These are phyloP conservation scores for Echria macrotheca DNA, from an alignment of 495 filamentous ascomycete species.

Conservation along the genomic window DNA sequence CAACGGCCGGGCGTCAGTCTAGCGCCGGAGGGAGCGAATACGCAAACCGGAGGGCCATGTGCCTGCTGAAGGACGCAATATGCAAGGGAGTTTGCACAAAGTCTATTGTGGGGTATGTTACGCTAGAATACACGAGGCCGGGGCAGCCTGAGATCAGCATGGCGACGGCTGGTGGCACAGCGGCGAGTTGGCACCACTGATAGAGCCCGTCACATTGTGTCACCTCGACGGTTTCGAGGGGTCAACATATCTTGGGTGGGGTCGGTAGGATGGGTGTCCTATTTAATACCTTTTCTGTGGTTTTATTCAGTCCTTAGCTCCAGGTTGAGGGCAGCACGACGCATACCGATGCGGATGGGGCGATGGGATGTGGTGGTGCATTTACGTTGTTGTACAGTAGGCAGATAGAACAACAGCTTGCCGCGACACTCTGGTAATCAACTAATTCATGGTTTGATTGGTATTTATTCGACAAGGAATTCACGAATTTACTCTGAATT, in stretches of 20 bases:
- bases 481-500: too few species aligned
- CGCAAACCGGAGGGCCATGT: slow-evolving; percentile 67
- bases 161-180: too few species aligned
- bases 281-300: slow-evolving; percentile 30
- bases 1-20: slow-evolving; percentile 77
- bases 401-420: slow-evolving; percentile 36
- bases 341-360: too few species aligned
- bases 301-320: slow-evolving; percentile 19
- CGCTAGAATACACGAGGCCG: too few species aligned
- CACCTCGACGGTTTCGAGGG: background rate
- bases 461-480: background rate
- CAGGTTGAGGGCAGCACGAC: too few species aligned
- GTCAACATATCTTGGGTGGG: slow-evolving; percentile 24
- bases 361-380: slow-evolving; percentile 8
- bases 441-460: background rate
- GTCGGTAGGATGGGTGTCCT: slow-evolving; percentile 26
- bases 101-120: too few species aligned
- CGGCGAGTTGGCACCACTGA: slow-evolving; percentile 12
- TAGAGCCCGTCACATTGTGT: slow-evolving; percentile 17
- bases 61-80: slow-evolving; percentile 51
- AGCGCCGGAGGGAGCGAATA: slow-evolving; percentile 68
- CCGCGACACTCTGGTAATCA: slow-evolving; percentile 13
- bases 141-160: too few species aligned
- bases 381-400: slow-evolving; percentile 25
- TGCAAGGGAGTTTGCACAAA: background rate